A percentile compares a stretch with the other conserved stretches of the same genome.
phyloP scores from a whole-genome alignment of 2,329 filamentous ascomycete genomes.

The Penicillium olsonii region DNA sequence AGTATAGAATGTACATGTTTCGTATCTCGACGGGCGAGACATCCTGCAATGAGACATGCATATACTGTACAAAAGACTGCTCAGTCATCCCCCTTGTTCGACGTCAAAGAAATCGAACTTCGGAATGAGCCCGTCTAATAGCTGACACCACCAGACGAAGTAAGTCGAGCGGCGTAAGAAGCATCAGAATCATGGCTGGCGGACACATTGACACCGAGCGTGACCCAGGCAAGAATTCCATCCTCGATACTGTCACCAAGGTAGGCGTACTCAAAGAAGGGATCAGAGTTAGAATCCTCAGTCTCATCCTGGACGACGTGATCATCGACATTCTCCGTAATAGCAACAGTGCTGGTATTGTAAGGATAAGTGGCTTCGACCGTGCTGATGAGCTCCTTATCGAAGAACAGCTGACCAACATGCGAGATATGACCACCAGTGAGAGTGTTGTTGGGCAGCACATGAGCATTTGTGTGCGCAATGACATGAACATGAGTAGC shows the following conservation, averaged over 20 bases:
- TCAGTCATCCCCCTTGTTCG: no score
- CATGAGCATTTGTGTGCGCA: slow-evolving; percentile 30
- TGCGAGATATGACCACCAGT: slow-evolving; percentile 55
- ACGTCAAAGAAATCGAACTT: not conserved
- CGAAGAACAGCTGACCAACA: slow-evolving; percentile 62
- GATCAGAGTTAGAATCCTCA: slow-evolving; percentile 51
- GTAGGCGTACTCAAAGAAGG: slow-evolving; percentile 57
- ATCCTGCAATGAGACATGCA: no score
- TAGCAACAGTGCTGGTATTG: slow-evolving; percentile 25
- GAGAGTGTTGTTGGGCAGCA: slow-evolving; percentile 39
- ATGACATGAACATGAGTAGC: slow-evolving; percentile 35
- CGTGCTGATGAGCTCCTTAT: slow-evolving; percentile 54
- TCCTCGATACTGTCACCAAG: slow-evolving; percentile 54
- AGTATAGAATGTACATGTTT: not conserved
- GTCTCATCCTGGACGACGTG: slow-evolving; percentile 48
- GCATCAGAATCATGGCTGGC: slow-evolving; percentile 14
- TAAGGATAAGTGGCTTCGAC: slow-evolving; percentile 50
- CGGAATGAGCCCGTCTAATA: not conserved
- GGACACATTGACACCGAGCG: slow-evolving; percentile 13
- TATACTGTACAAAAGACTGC: no score
- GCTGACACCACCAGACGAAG: slow-evolving; percentile 4
- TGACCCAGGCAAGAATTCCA: slow-evolving; percentile 31
- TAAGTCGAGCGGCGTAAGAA: slow-evolving; percentile 9
- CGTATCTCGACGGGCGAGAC: no score
- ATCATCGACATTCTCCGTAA: slow-evolving; percentile 46